Percentiles rank a stretch among this genome's conserved stretches.
phyloP scores from a whole-genome alignment of 2,329 filamentous ascomycete species.

The Arachnopeziza araneosa region DNA sequence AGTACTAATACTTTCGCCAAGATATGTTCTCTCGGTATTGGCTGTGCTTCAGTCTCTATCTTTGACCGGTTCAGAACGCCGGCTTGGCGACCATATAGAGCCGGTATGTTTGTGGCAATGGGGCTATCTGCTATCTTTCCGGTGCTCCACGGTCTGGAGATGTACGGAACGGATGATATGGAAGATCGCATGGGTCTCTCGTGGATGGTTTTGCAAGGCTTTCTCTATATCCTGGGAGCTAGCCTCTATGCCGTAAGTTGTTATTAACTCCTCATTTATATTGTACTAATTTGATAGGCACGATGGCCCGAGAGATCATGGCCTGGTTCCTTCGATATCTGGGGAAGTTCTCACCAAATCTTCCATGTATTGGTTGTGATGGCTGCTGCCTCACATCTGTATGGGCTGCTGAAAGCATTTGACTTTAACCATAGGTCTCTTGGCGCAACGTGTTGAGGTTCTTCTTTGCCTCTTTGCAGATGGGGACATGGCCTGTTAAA shows the following conservation, averaged over 20 bases:
- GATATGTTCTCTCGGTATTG: constrained; percentile 74
- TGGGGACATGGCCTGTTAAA: too few relatives aligned
- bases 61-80: constrained; percentile 81
- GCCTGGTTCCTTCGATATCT: constrained; percentile 81
- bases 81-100: constrained; percentile 75
- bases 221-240: constrained; percentile 80
- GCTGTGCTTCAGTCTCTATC: constrained; percentile 71
- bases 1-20: constrained; percentile 32
- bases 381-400: constrained; percentile 76
- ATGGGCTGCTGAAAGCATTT: constrained; percentile 77
- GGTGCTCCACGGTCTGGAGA: constrained; percentile 65
- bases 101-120: constrained; percentile 83
- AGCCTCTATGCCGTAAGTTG: constrained; percentile 71
- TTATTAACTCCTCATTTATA: neutral
- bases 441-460: constrained; percentile 18
- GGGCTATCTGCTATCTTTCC: constrained; percentile 81
- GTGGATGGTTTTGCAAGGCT: constrained; percentile 76
- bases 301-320: constrained; percentile 77
- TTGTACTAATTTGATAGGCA: constrained; percentile 39
- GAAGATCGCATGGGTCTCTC: constrained; percentile 70
- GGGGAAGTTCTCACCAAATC: constrained; percentile 91
- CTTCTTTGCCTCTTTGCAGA: too few relatives aligned
- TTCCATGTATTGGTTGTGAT: constrained; percentile 87
- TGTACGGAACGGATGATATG: constrained; percentile 63
- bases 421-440: constrained; percentile 63